Evolutionary conservation across 768 basidiomycete genomes (phyloP).

Genomic region (Gautieria morchelliformis): DNA sequence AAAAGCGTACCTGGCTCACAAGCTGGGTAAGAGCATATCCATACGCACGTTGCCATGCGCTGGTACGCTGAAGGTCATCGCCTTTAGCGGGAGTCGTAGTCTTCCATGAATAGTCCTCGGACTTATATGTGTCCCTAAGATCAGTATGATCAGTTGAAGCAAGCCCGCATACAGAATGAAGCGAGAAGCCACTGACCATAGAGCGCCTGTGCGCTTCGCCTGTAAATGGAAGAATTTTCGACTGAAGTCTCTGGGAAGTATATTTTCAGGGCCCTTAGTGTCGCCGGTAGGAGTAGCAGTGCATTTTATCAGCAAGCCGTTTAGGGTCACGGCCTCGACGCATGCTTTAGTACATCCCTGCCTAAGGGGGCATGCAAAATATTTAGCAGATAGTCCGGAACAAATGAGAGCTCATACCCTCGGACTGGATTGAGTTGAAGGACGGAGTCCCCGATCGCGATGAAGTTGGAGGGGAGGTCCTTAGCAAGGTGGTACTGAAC

Average conservation of each 20-base stretch:
- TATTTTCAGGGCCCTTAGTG: background rate
- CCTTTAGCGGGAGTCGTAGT: conserved; percentile 11
- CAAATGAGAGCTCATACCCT: background rate
- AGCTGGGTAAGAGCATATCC: background rate
- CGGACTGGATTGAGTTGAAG: conserved; percentile 4
- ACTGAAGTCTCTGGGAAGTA: conserved; percentile 8
- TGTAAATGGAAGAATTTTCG: conserved; percentile 10
- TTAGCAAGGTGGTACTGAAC: background rate
- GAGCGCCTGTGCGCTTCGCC: background rate
- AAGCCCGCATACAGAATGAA: background rate
- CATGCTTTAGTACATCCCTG: no score
- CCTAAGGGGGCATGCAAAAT: background rate
- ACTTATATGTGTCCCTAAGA: background rate
- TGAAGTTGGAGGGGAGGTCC: conserved; percentile 5
- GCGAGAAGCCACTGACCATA: background rate
- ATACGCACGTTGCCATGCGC: background rate
- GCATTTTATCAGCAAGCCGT: background rate
- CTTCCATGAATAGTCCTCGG: conserved; percentile 9
- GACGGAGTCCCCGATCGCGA: conserved; percentile 7
- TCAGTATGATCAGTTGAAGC: background rate
- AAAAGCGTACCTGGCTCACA: background rate
- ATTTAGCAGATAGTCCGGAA: background rate
- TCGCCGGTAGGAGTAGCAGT: background rate
- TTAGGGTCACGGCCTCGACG: background rate
- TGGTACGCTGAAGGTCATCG: background rate